Base-by-base conservation (phyloP, 805 yeast genomes). In the Ogataea degrootiae region DNA sequence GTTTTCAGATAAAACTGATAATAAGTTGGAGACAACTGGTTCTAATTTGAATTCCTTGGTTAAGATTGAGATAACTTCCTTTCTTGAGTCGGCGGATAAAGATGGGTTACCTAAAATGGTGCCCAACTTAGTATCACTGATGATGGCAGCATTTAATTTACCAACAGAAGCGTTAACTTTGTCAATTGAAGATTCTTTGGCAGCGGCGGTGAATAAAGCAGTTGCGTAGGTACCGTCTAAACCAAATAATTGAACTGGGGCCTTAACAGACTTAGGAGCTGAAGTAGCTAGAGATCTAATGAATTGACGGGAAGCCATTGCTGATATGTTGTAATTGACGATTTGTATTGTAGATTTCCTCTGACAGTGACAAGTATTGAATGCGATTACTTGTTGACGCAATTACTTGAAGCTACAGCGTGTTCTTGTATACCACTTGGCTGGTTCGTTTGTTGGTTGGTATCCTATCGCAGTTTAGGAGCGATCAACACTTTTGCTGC, bases 211-310 rank as follows among this genome's bases (percentile, higher is more conserved):
- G 81, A 83, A 92, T 61, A 94, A 79, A 43, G 99, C 97, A 49
- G 89, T 79, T 59, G 98, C 99, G 71, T 92, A 92, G 56, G 98
- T 90, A 66, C 98, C 99, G 59, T 91, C 97, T 59, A 92, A 74
- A 55, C 98, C 98, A 64, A 80, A 92, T 68, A 92, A 79, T 79
- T 90, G 96, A 55, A 92, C 87, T 48, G 98, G 97, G 45, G 95
- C 90, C 71, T 82, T 84, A 63, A 79, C 79, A 34, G 62, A 36
- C 45, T 62, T 46, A 45, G 63, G 54, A 58, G 87, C 85, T 26
- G 31, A 26, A 50, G 91, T 71, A 63, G 95, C 92, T 75, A 85
- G 68, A 48, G 84, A 72, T 74, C 91, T 85, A 66, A 75, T 63
- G 66, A 82, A 81, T 61, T 76, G 74, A 74, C 85, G 85, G 60